Base-by-base conservation (phyloP, 768 basidiomycete species). In the Solioccasus polychromus region DNA sequence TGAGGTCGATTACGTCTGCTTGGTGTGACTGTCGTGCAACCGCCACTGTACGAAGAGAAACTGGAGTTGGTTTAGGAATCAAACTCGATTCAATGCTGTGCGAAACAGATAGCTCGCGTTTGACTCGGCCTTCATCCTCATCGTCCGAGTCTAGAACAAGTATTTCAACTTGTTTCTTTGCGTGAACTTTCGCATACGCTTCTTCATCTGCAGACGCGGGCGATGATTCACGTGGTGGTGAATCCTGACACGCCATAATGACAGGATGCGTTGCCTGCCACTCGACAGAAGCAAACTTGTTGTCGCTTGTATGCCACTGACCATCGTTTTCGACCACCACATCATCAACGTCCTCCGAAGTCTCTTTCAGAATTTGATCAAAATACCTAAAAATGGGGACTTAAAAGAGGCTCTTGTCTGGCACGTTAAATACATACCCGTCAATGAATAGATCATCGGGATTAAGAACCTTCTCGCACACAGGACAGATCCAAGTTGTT, bases 281-380 rank as follows among this genome's bases (percentile, higher is more conserved):
- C 24, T 64, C 69, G 2, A 70, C 56, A 17, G 90, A 92, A 2
- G 80, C 92, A 58, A 79, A 87, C 66, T 87, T 91, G 70, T 87
- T 78, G 67, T 98, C 92, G 15, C 78, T 70, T 1, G 92, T 92
- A 62, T 96, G 94, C 96, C 96, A 99, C 62, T 94, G 86, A 2
- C 92, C 94, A 61, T 95, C 85, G 5, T 91, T 81, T 65, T 99
- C 95, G 14, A 99, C 83, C 44, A 95, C 77, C 20, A 99, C 92
- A 52, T 96, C 90, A 39, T 99, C 96, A 11, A 91, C 82, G 42
- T 71, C 73, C 19, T 93, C 88, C 0, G 88, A 77, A 3, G 85
- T 89, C 22, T 75, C 68, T 53, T 81, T 80, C 58, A 98, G 67
- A 41, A 98, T 96, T 47, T 80, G 80, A 52, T 91, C 81, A 63